Evolutionary conservation across 441 rosid genomes (phyloP), one percentile per base, ranked within the genome.

Genomic region (Gossypium aridum): DNA sequence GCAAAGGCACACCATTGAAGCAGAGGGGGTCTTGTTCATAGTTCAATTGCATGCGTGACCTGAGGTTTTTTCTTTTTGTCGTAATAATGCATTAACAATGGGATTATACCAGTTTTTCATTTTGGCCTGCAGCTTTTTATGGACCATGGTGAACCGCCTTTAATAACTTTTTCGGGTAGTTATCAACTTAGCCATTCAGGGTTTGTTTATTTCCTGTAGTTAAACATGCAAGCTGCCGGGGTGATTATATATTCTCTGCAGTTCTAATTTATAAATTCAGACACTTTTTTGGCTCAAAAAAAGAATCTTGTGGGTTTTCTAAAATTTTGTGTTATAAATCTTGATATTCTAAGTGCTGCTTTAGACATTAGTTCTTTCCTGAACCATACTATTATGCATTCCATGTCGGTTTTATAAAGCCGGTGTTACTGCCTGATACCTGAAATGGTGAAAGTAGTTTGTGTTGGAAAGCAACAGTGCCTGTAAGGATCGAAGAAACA

Each of bases 1-100:
- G 71, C 71, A 16, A 88, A 86, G 87, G 91, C 89, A 63, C 85
- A 83, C 75, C 91, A 87, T 71, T 87, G 74, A 84, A 74, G 76
- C 59, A 14, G 51, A 12, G 34, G 53, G n/a, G 49, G n/a, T 39
- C 75, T 77, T 60, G 68, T 78, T 78, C 62, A 23, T 23, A 64
- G 57, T 70, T 37, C 60, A 64, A 51, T 25, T 63, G 53, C 16
- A 53, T 64, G 23, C 60, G 19, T 75, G 31, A 62, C 51, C 76
- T 71, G 64, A 54, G 73, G 43, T 37, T 7, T 37, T 60, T 69
- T 34, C 39, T 34, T 69, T 25, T 70, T 75, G 26, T 60, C 67
- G 80, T 75, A 84, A 84, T 80, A 84, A 81, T 76, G 73, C 73
- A 37, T 23, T 34, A 23, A 72, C 26, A 49, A 49, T 39, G 31